These are phyloP conservation scores for Lactifluus pinguis DNA, from an alignment of 768 basidiomycete species.

Conservation along the genomic window DNA sequence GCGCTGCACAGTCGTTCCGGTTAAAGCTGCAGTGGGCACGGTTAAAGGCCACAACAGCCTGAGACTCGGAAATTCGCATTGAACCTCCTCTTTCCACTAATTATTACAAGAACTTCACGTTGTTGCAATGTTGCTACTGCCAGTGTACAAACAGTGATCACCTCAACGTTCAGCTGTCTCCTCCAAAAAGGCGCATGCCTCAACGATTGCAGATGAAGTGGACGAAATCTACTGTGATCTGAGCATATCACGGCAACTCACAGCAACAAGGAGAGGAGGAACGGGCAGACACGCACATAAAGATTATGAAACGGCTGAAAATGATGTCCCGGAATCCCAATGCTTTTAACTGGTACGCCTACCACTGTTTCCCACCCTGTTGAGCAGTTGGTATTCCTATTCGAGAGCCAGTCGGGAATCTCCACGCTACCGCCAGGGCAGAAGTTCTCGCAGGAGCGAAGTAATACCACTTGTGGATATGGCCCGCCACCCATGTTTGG, in stretches of 20 bases:
- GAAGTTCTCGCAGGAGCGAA: conserved; percentile 47
- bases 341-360: conserved; percentile 30
- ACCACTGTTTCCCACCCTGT: conserved; percentile 42
- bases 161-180: neutral
- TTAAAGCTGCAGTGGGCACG: neutral
- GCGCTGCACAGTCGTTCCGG: neutral
- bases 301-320: conserved; percentile 45
- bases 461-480: conserved; percentile 35
- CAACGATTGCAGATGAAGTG: conserved; percentile 7
- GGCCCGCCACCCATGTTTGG: conserved; percentile 24
- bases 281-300: conserved; percentile 34
- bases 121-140: too few species aligned
- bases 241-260: neutral
- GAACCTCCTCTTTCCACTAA: neutral
- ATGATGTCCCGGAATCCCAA: conserved; percentile 60
- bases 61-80: neutral
- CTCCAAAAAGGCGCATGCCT: conserved; percentile 12
- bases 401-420: conserved; percentile 45
- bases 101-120: neutral
- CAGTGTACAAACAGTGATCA: neutral
- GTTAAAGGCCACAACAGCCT: neutral
- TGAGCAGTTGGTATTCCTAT: conserved; percentile 31
- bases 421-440: conserved; percentile 25
- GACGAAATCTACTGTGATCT: neutral
- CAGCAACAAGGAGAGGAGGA: neutral